phyloP scores from a whole-genome alignment of 192 early-diverging fungal genomes.

The Coemansia sp. region DNA sequence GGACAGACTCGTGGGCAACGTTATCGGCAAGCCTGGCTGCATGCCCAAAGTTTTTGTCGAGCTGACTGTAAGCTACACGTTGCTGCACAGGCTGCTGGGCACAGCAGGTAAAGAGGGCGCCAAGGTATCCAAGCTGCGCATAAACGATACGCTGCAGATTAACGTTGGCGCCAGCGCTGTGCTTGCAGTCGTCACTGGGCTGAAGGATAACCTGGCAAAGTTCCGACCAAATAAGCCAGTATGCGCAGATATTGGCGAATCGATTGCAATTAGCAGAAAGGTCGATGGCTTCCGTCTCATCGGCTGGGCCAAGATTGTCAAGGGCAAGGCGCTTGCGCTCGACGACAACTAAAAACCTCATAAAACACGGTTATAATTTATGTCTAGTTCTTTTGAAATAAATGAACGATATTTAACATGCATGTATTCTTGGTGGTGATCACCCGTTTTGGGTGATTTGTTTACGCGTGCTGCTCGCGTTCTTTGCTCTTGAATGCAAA shows the following conservation, averaged over 20 bases:
- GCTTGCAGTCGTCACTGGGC: neutral
- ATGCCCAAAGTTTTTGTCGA: constrained; percentile 91
- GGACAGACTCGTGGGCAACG: constrained; percentile 93
- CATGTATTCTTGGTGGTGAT: too few species aligned
- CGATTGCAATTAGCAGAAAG: constrained; percentile 89
- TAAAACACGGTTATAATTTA: too few species aligned
- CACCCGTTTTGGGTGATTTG: too few species aligned
- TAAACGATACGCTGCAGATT: neutral
- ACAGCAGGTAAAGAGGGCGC: constrained; percentile 96
- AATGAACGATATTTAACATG: too few species aligned
- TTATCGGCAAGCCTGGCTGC: constrained; percentile 83
- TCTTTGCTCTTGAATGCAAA: too few species aligned
- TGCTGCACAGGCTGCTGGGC: constrained; percentile 91
- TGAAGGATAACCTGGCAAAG: constrained; percentile 90
- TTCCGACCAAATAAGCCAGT: constrained; percentile 82
- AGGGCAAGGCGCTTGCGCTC: constrained; percentile 54
- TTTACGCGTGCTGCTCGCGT: constrained; percentile 5
- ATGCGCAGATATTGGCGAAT: constrained; percentile 93
- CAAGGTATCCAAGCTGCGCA: constrained; percentile 81
- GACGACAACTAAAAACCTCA: too few species aligned
- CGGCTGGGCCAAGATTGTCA: constrained; percentile 95
- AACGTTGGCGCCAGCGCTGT: neutral
- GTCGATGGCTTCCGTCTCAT: constrained; percentile 98
- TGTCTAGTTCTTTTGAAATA: too few species aligned
- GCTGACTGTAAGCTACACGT: constrained; percentile 92